Evolutionary conservation across 1,284 basidiomycete genomes (phyloP).

Genomic region (Termitomyces sp.): DNA sequence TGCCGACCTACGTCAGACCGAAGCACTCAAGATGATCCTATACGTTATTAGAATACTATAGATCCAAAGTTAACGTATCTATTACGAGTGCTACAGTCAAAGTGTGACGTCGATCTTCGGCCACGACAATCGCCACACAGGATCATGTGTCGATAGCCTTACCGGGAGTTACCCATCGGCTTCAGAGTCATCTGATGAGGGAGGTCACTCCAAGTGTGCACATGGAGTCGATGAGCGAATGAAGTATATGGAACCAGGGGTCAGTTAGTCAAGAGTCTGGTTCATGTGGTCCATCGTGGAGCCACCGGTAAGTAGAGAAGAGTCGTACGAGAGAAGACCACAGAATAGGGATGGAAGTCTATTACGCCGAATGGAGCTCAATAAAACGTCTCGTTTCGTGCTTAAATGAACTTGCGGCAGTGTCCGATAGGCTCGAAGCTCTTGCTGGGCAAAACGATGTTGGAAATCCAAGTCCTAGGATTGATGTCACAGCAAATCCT

Average conservation of each 20-base stretch:
- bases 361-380: background rate
- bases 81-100: background rate
- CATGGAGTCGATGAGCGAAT: slow-evolving; percentile 3
- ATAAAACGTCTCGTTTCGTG: background rate
- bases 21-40: background rate
- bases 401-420: background rate
- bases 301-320: background rate
- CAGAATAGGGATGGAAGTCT: background rate
- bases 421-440: slow-evolving; percentile 1
- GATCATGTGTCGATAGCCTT: slow-evolving; percentile 1
- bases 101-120: background rate
- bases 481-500: slow-evolving; percentile 1
- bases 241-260: slow-evolving; percentile 1
- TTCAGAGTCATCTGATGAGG: background rate
- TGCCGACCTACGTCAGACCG: background rate
- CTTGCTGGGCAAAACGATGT: background rate
- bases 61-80: background rate
- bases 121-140: background rate
- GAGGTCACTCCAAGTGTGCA: background rate
- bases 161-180: background rate
- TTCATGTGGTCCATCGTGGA: background rate
- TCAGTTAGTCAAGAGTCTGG: background rate
- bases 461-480: background rate
- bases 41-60: background rate
- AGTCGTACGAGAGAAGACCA: slow-evolving; percentile 7